These are phyloP conservation scores for Orobanche coerulescens DNA, from an alignment of 257 asterid species.

Conservation along the genomic window DNA sequence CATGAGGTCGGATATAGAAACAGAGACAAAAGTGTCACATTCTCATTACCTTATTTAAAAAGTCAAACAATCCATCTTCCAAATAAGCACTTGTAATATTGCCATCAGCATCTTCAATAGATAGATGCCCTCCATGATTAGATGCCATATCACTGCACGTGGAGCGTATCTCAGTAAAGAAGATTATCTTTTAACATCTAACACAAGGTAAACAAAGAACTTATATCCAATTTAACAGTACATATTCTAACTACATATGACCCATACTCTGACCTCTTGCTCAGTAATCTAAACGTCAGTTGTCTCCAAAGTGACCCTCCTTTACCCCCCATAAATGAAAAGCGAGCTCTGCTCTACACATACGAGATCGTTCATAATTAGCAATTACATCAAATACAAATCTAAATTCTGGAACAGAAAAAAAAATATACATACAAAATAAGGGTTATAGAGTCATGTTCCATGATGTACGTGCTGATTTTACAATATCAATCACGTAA, in stretches of 20 bases:
- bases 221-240: background rate
- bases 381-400: slow-evolving; percentile 13
- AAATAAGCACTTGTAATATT: slow-evolving; percentile 29
- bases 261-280: slow-evolving; percentile 42
- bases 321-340: slow-evolving; percentile 96
- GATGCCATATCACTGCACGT: slow-evolving; percentile 32
- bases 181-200: background rate
- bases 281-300: slow-evolving; percentile 53
- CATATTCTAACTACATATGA: slow-evolving; percentile 3
- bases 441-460: background rate
- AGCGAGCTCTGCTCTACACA: slow-evolving; percentile 92
- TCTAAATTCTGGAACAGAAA: background rate
- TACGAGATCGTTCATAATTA: slow-evolving; percentile 30
- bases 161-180: slow-evolving; percentile 5
- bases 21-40: background rate
- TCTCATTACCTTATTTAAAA: slow-evolving; percentile 56
- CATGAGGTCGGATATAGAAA: background rate
- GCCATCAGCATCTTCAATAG: slow-evolving; percentile 66
- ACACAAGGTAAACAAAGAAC: background rate
- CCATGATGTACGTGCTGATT: too few species aligned
- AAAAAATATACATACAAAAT: background rate
- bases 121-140: slow-evolving; percentile 59
- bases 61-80: slow-evolving; percentile 71
- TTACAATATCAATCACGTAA: too few species aligned
- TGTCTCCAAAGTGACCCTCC: slow-evolving; percentile 95